phyloP scores from a whole-genome alignment of 495 filamentous ascomycete species.

The Penicillium ochrochloron region DNA sequence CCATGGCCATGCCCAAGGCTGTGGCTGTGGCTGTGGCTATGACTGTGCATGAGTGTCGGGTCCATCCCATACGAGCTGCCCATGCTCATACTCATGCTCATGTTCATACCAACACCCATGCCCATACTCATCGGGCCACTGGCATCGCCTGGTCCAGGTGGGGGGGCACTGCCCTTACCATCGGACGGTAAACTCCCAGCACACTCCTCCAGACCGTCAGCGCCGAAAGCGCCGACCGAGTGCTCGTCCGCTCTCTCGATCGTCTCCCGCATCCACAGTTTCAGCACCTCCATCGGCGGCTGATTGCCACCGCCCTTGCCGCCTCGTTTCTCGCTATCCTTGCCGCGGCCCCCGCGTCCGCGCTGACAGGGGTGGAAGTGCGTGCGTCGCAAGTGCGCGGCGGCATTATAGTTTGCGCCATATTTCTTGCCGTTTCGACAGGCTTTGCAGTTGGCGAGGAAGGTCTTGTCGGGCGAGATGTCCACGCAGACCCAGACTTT shows the following conservation, averaged over 20 bases:
- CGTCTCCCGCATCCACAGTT: slow-evolving; percentile 81
- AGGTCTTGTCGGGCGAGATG: slow-evolving; percentile 59
- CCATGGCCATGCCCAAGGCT: too few relatives aligned
- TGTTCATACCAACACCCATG: not conserved
- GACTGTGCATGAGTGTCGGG: slow-evolving; percentile 28
- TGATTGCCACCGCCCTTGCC: slow-evolving; percentile 84
- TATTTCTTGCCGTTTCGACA: slow-evolving; percentile 81
- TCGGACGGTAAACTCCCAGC: slow-evolving; percentile 1
- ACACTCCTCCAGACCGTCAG: not conserved
- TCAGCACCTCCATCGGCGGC: slow-evolving; percentile 79
- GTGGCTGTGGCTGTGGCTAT: too few relatives aligned
- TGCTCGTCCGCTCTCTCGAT: slow-evolving; percentile 52
- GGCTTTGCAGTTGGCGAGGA: slow-evolving; percentile 85
- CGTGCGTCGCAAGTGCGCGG: slow-evolving; percentile 85
- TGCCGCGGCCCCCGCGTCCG: slow-evolving; percentile 57
- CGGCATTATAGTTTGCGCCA: slow-evolving; percentile 93
- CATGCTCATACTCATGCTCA: not conserved
- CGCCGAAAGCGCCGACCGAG: slow-evolving; percentile 6
- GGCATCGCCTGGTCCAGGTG: not conserved
- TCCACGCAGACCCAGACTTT: slow-evolving; percentile 85
- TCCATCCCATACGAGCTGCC: slow-evolving; percentile 31
- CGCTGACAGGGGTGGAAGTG: slow-evolving; percentile 77
- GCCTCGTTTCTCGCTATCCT: slow-evolving; percentile 67
- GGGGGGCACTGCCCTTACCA: not conserved
- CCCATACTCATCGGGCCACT: not conserved